phyloP scores from a whole-genome alignment of 805 yeast species.

The Yarrowia sp. region DNA sequence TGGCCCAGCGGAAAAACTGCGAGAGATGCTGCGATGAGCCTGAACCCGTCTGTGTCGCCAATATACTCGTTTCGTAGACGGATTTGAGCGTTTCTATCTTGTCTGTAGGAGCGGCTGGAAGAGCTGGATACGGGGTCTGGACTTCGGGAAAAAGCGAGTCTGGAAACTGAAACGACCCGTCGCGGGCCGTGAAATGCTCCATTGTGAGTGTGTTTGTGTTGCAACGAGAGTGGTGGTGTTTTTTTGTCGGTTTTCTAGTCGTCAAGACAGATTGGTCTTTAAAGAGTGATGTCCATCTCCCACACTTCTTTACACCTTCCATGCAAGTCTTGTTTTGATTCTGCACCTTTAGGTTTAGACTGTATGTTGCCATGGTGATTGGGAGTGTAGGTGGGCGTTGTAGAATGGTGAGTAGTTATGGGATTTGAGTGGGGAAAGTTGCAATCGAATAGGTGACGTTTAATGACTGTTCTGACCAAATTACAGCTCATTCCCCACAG shows the following conservation, averaged over 20 bases:
- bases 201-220: background rate
- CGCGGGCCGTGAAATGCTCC: constrained; percentile 10
- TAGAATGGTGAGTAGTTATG: too few relatives aligned
- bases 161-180: constrained; percentile 34
- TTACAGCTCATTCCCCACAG: too few relatives aligned
- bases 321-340: constrained; percentile 9
- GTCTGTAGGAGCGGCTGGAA: constrained; percentile 30
- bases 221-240: too few relatives aligned
- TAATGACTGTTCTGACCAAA: too few relatives aligned
- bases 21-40: constrained; percentile 2
- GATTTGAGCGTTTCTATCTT: constrained; percentile 28
- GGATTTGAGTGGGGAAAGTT: too few relatives aligned
- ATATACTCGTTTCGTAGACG: constrained; percentile 25
- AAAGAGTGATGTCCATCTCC: background rate
- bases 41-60: constrained; percentile 7
- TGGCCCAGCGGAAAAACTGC: constrained; percentile 37
- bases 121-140: constrained; percentile 32
- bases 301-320: constrained; percentile 15
- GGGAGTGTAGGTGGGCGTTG: background rate
- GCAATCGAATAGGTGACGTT: too few relatives aligned
- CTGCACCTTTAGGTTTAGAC: background rate
- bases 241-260: too few relatives aligned
- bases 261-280: too few relatives aligned
- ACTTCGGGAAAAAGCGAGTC: constrained; percentile 36
- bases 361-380: background rate